A percentile compares a stretch with the other conserved stretches of the same genome.
These are phyloP conservation scores for Teratosphaeria gauchensis DNA, from an alignment of 2,329 filamentous ascomycete species.

Conservation along the genomic window DNA sequence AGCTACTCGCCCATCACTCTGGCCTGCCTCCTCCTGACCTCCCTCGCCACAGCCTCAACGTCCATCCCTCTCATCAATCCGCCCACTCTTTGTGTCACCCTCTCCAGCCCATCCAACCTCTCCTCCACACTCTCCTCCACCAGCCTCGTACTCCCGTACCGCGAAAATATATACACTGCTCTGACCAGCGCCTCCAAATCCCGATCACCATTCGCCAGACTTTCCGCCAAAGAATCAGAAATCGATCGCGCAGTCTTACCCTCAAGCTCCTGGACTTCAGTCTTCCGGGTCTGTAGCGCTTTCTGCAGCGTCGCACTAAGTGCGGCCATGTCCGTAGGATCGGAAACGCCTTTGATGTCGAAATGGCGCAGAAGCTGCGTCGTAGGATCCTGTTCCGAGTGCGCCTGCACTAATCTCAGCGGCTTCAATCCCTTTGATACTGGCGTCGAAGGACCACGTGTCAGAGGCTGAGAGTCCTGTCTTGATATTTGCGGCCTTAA, in stretches of 20 bases:
- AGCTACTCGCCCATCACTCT: neutral
- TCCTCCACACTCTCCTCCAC: constrained; percentile 17
- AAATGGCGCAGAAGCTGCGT: constrained; percentile 20
- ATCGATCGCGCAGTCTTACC: constrained; percentile 23
- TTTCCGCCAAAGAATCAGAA: constrained; percentile 26
- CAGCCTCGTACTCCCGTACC: constrained; percentile 10
- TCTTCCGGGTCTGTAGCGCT: constrained; percentile 24
- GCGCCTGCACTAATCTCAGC: constrained; percentile 22
- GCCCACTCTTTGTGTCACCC: constrained; percentile 28
- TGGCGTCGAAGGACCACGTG: neutral
- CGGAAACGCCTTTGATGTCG: constrained; percentile 16
- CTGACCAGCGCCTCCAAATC: constrained; percentile 27
- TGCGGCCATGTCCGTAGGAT: constrained; percentile 3
- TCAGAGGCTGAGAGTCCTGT: neutral
- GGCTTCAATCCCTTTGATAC: constrained; percentile 20
- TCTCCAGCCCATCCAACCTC: constrained; percentile 28
- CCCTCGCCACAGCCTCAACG: constrained; percentile 13
- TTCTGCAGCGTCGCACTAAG: constrained; percentile 19
- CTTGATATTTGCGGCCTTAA: neutral
- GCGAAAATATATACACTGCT: constrained; percentile 29
- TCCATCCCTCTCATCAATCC: constrained; percentile 28
- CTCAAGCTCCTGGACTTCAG: constrained; percentile 27
- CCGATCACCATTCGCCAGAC: constrained; percentile 27
- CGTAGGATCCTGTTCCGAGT: constrained; percentile 21
- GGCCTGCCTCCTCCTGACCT: constrained; percentile 10